Percentiles rank a stretch among this genome's conserved stretches.
Conservation (phyloP, 495 filamentous ascomycete species). For the Schizothecium vesticola region DNA sequence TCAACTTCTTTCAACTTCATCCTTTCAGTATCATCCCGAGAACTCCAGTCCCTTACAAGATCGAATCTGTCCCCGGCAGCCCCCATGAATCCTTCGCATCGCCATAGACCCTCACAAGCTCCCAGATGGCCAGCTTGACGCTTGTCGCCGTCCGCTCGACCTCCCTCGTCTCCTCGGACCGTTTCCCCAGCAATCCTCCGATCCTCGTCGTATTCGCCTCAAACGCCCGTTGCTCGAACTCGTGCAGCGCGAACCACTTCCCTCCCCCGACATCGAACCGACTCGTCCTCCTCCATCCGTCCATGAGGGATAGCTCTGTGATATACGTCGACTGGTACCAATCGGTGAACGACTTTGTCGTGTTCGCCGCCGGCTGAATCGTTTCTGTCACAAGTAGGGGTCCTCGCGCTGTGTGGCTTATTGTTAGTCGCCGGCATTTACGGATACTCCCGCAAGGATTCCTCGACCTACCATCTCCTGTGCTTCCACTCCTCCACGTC, state of each 20-base stretch:
- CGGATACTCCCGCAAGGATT: background rate
- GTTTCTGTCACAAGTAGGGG: constrained; percentile 15
- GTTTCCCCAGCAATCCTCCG: constrained; percentile 4
- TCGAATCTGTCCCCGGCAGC: constrained; percentile 2
- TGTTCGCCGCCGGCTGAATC: constrained; percentile 10
- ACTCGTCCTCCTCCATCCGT: constrained; percentile 16
- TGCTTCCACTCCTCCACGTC: constrained; percentile 13
- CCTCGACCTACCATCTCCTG: constrained; percentile 1
- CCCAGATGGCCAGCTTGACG: constrained; percentile 7
- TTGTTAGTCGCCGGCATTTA: background rate
- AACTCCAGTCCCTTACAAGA: background rate
- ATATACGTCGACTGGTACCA: constrained; percentile 18
- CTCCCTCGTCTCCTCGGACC: constrained; percentile 1
- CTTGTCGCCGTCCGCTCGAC: background rate
- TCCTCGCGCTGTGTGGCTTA: constrained; percentile 5
- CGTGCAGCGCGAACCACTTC: constrained; percentile 18
- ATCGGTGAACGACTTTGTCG: constrained; percentile 6
- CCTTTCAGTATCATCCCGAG: background rate
- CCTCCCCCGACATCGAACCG: constrained; percentile 12
- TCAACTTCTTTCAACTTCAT: no score
- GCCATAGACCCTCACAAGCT: constrained; percentile 15
- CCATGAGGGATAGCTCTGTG: constrained; percentile 12
- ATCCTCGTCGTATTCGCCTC: background rate
- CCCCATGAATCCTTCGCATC: constrained; percentile 13
- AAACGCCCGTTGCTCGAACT: constrained; percentile 14